These are phyloP conservation scores for Westerdykella sp. DNA, from an alignment of 2,329 filamentous ascomycete genomes.

Conservation along the genomic window DNA sequence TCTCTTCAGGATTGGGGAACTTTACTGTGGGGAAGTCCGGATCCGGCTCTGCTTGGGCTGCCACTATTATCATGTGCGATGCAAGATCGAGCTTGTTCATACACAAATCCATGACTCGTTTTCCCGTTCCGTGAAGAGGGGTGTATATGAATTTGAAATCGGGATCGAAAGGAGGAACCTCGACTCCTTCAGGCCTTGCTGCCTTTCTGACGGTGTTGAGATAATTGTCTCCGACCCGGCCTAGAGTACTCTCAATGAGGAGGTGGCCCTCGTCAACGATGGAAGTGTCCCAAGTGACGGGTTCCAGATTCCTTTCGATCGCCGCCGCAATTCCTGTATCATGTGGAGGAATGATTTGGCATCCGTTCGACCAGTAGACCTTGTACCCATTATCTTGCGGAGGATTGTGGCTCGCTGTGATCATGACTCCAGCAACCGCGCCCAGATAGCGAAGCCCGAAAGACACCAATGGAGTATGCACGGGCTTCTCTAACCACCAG, in stretches of 20 bases:
- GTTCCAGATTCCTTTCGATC: constrained; percentile 51
- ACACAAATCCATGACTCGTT: constrained; percentile 43
- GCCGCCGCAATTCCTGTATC: constrained; percentile 53
- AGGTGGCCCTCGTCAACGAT: constrained; percentile 37
- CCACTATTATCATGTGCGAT: constrained; percentile 45
- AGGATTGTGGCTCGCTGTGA: constrained; percentile 61
- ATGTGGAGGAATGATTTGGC: constrained; percentile 59
- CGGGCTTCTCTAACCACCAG: constrained; percentile 51
- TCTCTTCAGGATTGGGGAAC: constrained; percentile 62
- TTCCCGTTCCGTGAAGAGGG: constrained; percentile 52
- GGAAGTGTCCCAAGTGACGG: constrained; percentile 44
- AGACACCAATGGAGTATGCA: constrained; percentile 57
- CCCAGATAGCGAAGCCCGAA: constrained; percentile 51
- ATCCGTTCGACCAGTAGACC: constrained; percentile 60
- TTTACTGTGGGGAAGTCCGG: constrained; percentile 59
- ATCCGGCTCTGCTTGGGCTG: constrained; percentile 51
- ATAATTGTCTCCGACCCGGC: constrained; percentile 41
- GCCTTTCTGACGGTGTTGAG: constrained; percentile 40
- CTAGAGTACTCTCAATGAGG: constrained; percentile 39
- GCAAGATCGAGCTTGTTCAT: constrained; percentile 35
- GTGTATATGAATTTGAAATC: constrained; percentile 48
- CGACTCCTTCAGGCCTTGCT: constrained; percentile 21
- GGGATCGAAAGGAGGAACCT: constrained; percentile 14
- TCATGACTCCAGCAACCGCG: constrained; percentile 57
- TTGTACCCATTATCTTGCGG: constrained; percentile 62